A percentile compares a stretch with the other conserved stretches of the same genome.
Evolutionary conservation across 768 basidiomycete genomes (phyloP).

Genomic region (Botryobasidium botryosum): DNA sequence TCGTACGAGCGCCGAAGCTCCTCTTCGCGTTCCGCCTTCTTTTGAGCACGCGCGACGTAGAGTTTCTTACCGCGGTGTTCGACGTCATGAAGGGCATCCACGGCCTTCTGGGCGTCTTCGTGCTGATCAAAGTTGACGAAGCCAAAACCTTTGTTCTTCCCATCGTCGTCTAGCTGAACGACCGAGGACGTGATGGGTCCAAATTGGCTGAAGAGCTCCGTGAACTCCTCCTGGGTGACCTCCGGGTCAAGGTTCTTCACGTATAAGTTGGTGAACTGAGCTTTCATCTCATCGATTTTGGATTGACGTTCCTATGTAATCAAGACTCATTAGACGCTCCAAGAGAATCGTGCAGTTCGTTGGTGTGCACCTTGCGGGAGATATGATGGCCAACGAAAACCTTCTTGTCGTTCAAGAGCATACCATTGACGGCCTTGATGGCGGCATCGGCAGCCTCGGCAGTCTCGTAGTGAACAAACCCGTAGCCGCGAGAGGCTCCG

Average conservation of each 20-base stretch:
- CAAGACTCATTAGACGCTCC: background rate
- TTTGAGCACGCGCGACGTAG: conserved; percentile 92
- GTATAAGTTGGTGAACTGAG: conserved; percentile 96
- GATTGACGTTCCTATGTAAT: conserved; percentile 76
- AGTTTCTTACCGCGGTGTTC: conserved; percentile 79
- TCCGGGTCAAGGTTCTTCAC: conserved; percentile 91
- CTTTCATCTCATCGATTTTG: conserved; percentile 94
- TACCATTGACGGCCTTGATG: conserved; percentile 97
- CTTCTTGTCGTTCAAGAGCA: conserved; percentile 99
- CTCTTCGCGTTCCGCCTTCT: conserved; percentile 96
- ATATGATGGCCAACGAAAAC: conserved; percentile 97
- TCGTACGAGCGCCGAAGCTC: conserved; percentile 89
- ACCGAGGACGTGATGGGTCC: conserved; percentile 83
- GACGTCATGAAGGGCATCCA: conserved; percentile 73
- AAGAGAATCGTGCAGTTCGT: background rate
- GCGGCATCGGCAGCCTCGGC: conserved; percentile 89
- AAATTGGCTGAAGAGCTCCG: conserved; percentile 55
- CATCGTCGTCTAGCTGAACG: conserved; percentile 67
- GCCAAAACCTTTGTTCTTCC: conserved; percentile 92
- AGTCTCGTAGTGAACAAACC: conserved; percentile 98
- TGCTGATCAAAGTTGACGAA: conserved; percentile 95
- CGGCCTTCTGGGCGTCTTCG: conserved; percentile 81
- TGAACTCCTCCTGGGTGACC: conserved; percentile 72
- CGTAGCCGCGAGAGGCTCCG: conserved; percentile 92
- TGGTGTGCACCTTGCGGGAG: conserved; percentile 62